These are phyloP conservation scores for Fusarium piperis DNA, from an alignment of 2,329 filamentous ascomycete genomes.

Conservation along the genomic window DNA sequence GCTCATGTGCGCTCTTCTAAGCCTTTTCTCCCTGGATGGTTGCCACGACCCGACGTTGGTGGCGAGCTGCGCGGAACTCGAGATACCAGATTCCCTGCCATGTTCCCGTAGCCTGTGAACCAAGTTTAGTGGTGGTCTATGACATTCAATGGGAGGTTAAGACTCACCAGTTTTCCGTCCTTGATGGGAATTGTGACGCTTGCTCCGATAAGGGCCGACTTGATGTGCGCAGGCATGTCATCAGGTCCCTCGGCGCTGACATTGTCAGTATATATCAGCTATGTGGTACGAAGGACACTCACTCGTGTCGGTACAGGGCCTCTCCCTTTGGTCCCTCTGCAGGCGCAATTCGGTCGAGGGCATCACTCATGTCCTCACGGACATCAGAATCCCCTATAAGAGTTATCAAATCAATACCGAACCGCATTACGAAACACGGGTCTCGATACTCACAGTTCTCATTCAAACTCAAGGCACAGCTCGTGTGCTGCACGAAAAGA, in stretches of 20 bases:
- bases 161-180: slow-evolving; percentile 77
- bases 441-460: slow-evolving; percentile 75
- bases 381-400: slow-evolving; percentile 75
- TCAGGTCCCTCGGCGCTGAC: slow-evolving; percentile 82
- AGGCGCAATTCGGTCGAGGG: slow-evolving; percentile 88
- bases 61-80: slow-evolving; percentile 83
- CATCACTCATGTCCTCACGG: slow-evolving; percentile 92
- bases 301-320: slow-evolving; percentile 79
- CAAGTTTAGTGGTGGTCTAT: slow-evolving; percentile 3
- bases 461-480: slow-evolving; percentile 88
- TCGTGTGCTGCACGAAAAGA: slow-evolving; percentile 95
- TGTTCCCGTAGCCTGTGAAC: slow-evolving; percentile 65
- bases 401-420: slow-evolving; percentile 50
- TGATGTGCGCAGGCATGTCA: slow-evolving; percentile 98
- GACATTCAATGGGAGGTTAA: not conserved
- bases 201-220: slow-evolving; percentile 87
- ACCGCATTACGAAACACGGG: too few relatives aligned
- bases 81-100: slow-evolving; percentile 96
- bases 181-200: slow-evolving; percentile 92
- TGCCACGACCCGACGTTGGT: slow-evolving; percentile 84
- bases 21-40: slow-evolving; percentile 91
- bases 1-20: not conserved
- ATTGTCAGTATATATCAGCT: slow-evolving; percentile 1
- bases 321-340: slow-evolving; percentile 76
- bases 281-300: slow-evolving; percentile 21